These are phyloP conservation scores for Pseudocercospora pini-densiflorae DNA, from an alignment of 2,329 filamentous ascomycete species.

Conservation along the genomic window DNA sequence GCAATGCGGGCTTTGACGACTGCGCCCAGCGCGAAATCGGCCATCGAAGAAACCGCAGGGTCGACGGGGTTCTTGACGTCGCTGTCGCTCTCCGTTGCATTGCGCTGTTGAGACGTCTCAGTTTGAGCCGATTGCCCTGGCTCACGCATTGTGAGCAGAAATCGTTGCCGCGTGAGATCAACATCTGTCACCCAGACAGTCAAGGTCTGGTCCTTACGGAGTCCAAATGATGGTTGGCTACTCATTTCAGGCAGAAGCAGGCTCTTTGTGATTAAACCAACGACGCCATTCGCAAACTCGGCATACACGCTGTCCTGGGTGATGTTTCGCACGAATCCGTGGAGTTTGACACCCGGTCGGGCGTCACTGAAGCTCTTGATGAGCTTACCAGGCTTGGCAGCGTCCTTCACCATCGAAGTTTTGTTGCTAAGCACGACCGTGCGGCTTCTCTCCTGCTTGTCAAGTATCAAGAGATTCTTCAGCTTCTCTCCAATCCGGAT, in stretches of 20 bases:
- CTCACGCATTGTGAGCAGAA: conserved; percentile 66
- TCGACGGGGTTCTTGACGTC: conserved; percentile 66
- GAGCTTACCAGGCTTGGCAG: conserved; percentile 69
- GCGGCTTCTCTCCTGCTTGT: conserved; percentile 78
- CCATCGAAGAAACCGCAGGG: conserved; percentile 63
- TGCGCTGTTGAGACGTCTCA: neutral
- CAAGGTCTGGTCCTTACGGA: conserved; percentile 77
- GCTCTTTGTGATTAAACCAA: conserved; percentile 78
- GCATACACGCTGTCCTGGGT: conserved; percentile 82
- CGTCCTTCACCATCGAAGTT: conserved; percentile 75
- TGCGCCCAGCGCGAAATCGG: conserved; percentile 75
- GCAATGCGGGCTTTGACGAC: conserved; percentile 76
- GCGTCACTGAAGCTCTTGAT: conserved; percentile 74
- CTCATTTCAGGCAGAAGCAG: conserved; percentile 74
- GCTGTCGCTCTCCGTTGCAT: conserved; percentile 16
- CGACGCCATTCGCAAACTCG: conserved; percentile 79
- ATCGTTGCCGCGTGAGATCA: conserved; percentile 71
- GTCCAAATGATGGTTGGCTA: conserved; percentile 73
- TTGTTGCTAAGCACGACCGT: conserved; percentile 81
- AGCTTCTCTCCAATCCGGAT: conserved; percentile 84
- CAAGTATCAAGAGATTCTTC: conserved; percentile 80
- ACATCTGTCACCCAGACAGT: conserved; percentile 72
- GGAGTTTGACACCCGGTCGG: conserved; percentile 68
- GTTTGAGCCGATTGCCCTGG: conserved; percentile 28
- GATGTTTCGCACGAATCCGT: conserved; percentile 85